Evolutionary conservation across 495 filamentous ascomycete species (phyloP), one percentile per base, ranked within the genome.

Genomic region (Ramalina intermedia): DNA sequence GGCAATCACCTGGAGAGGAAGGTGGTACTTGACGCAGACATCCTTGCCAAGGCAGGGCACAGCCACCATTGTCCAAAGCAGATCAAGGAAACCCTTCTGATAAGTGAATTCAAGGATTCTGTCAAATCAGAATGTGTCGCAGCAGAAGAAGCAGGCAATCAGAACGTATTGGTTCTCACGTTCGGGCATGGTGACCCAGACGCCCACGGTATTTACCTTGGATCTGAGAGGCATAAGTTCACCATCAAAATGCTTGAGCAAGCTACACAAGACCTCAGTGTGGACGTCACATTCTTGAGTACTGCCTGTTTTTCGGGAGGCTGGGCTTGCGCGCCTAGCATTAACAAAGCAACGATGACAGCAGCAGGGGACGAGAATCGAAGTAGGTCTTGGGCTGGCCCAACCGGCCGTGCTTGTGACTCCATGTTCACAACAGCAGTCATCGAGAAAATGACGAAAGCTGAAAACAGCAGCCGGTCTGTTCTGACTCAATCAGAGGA

Each of bases 281-380:
- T 58, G 35, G 33, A 55, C 35, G 48, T 51, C 26, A 58, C 55
- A 27, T n/a, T 62, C n/a, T 37, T 62, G 16, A 46, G 52, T 23
- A 60, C 59, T 17, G 49, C 55, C 18, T 62, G 55, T 44, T 62
- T 54, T 51, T 55, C 55, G 37, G 59, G 58, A 9, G 58, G 59
- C 33, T 62, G 59, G 59, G 43, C 54, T 20, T 48, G 50, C 36
- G 52, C 55, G 29, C 57, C 57, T 16, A 40, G 40, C 5, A 40
- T 60, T 35, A 58, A 60, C 41, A 37, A 46, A 21, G 49, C 59
- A 16, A 41, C 48, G 23, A 51, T 60, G 26, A 46, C 58, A n/a
- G 59, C 55, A 26, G 59, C 55, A 17, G 52, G 48, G 47, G 17
- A n/a, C 20, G 24, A 55, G 17, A 46, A 48, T 29, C 20, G 8